Percentiles rank a stretch among this genome's conserved stretches.
Evolutionary conservation across 108 stramenopile species (phyloP).

Genomic region (Nannochloropsis oceanica): DNA sequence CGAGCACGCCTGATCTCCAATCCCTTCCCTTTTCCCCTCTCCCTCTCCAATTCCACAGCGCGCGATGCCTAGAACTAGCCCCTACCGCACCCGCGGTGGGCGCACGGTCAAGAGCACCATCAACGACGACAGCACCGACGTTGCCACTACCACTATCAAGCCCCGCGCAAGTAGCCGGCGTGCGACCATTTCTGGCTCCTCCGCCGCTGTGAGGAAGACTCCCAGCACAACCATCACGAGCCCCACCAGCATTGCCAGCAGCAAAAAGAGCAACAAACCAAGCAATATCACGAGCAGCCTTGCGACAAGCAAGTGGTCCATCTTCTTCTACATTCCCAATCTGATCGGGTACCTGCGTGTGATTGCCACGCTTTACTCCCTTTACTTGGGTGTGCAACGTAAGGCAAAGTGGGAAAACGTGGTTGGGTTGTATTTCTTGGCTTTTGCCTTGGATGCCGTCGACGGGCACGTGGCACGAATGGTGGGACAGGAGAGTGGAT

Average conservation of each 20-base stretch:
- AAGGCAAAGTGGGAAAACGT: background rate
- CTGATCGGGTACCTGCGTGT: background rate
- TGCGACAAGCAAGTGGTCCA: background rate
- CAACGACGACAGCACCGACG: background rate
- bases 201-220: background rate
- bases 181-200: background rate
- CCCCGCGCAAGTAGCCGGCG: background rate
- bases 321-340: background rate
- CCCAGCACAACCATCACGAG: background rate
- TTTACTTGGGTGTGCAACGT: background rate
- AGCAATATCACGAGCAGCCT: background rate
- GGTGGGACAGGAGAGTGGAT: constrained; percentile 57
- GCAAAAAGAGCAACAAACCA: background rate
- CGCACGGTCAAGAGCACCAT: background rate
- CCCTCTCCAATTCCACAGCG: background rate
- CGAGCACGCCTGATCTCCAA: too few species aligned
- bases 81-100: background rate
- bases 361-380: background rate
- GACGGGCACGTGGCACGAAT: constrained; percentile 84
- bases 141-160: background rate
- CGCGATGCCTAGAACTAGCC: background rate
- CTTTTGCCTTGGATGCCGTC: constrained; percentile 83
- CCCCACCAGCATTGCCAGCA: background rate
- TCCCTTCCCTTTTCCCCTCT: background rate
- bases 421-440: constrained; percentile 52